Percentiles rank a stretch among this genome's conserved stretches.
phyloP scores from a whole-genome alignment of 257 asterid species.

The Galeopsis tetrahit region DNA sequence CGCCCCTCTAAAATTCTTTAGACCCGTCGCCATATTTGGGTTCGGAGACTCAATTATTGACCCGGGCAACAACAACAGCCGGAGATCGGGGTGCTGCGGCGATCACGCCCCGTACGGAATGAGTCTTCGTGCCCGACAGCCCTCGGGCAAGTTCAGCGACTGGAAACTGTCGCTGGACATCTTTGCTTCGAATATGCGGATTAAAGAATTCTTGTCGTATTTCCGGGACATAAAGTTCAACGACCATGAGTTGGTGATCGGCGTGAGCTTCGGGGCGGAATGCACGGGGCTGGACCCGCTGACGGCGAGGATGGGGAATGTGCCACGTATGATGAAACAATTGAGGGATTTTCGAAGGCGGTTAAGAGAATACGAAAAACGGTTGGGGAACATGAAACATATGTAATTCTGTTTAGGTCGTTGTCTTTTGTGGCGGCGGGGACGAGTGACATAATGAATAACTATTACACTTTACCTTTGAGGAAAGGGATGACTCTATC shows the following conservation, averaged over 20 bases:
- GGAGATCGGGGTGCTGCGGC: constrained; percentile 29
- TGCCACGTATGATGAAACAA: constrained; percentile 33
- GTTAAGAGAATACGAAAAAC: constrained; percentile 29
- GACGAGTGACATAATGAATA: constrained; percentile 36
- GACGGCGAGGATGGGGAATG: constrained; percentile 24
- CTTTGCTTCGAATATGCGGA: constrained; percentile 27
- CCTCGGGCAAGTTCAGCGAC: constrained; percentile 47
- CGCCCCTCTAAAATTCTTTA: not conserved
- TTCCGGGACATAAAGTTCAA: constrained; percentile 35
- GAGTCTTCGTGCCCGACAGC: constrained; percentile 30
- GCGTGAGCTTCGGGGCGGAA: constrained; percentile 48
- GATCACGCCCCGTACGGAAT: constrained; percentile 44
- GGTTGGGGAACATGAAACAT: constrained; percentile 27
- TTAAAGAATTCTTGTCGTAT: constrained; percentile 39
- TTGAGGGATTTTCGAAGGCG: constrained; percentile 30
- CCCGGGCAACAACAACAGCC: constrained; percentile 46
- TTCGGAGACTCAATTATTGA: constrained; percentile 49
- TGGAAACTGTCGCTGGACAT: constrained; percentile 42
- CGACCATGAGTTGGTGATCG: constrained; percentile 41
- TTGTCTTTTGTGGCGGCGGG: constrained; percentile 41
- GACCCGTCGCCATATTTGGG: constrained; percentile 34
- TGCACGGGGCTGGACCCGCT: constrained; percentile 46
- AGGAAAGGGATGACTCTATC: constrained; percentile 25
- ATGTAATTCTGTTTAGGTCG: constrained; percentile 27
- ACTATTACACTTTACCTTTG: constrained; percentile 24